Evolutionary conservation across 768 basidiomycete species (phyloP).

Genomic region (Boletellus ananiceps): DNA sequence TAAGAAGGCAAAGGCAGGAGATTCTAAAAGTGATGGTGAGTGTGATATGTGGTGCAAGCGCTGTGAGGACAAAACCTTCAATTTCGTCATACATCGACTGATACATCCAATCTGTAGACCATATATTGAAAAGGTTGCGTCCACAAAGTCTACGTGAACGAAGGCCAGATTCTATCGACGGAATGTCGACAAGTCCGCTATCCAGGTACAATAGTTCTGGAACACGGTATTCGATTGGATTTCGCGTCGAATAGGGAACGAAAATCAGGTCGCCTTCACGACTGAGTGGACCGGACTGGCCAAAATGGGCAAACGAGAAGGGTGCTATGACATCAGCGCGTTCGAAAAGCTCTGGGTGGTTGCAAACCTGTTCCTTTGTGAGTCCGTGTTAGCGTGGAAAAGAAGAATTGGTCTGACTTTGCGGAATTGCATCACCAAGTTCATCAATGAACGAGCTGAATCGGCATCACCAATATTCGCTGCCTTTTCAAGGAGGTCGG

Average conservation of each 20-base stretch:
- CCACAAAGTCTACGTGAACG: conserved; percentile 53
- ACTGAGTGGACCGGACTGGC: conserved; percentile 72
- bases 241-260: conserved; percentile 81
- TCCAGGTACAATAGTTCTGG: conserved; percentile 77
- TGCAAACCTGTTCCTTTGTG: conserved; percentile 67
- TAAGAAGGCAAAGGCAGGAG: conserved; percentile 70
- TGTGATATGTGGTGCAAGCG: neutral
- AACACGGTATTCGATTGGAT: conserved; percentile 75
- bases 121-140: conserved; percentile 79
- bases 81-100: conserved; percentile 55
- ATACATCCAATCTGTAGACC: conserved; percentile 80
- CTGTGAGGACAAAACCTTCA: conserved; percentile 41
- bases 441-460: conserved; percentile 93
- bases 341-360: conserved; percentile 97
- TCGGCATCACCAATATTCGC: conserved; percentile 87
- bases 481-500: conserved; percentile 91
- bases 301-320: conserved; percentile 83
- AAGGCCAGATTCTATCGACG: conserved; percentile 46
- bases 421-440: conserved; percentile 99
- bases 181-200: conserved; percentile 66
- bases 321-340: conserved; percentile 94
- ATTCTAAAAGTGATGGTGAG: conserved; percentile 34
- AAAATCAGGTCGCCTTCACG: conserved; percentile 85
- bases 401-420: conserved; percentile 52
- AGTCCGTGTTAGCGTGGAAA: conserved; percentile 4